Base-by-base conservation (phyloP, 768 basidiomycete genomes). In the Leccinum disarticulatum region DNA sequence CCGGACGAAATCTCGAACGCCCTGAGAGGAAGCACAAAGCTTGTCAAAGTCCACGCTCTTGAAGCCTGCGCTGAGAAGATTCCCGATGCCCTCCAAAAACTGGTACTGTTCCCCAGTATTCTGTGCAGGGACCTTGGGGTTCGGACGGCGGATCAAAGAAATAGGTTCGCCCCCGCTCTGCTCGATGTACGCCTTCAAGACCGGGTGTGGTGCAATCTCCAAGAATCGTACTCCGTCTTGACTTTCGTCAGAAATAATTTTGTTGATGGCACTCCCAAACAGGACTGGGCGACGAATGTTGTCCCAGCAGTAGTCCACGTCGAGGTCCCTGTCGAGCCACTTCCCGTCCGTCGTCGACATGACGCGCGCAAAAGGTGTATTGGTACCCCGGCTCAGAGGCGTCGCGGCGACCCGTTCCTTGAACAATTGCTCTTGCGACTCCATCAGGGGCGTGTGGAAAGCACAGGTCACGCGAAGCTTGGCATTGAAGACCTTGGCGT, bases 371-470 rank as follows among this genome's bases (percentile, higher is more conserved):
- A 62, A 36, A 7, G 64, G 64, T 2, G 66, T 52, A 36, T 58
- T 64, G 3, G 68, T 69, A 47, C 68, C 68, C 22, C 58, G 61
- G 41, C 57, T 43, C 0, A 69, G 58, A 22, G 66, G 59, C 2
- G 68, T 69, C 38, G 48, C 60, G 10, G 57, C 59, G 27, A 69
- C 43, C 9, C 56, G 64, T 46, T 66, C 59, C 62, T 65, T 72
- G 69, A 76, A 76, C 3, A 74, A 19, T 3, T 60, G 60, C 14
- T 76, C 75, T 52, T 74, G 74, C 6, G 65, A 51, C 33, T 75
- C 70, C 74, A 76, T 76, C 47, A 77, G 63, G 15, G 69, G 71
- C 0, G 72, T 76, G 38, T 76, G 74, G 57, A 77, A 77, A 6
- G 74, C 74, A 38, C 72, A 73, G 0, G 60, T 67, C 14, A 74